These are phyloP conservation scores for Telfairia occidentalis DNA, from an alignment of 331 rosid species.

Conservation along the genomic window DNA sequence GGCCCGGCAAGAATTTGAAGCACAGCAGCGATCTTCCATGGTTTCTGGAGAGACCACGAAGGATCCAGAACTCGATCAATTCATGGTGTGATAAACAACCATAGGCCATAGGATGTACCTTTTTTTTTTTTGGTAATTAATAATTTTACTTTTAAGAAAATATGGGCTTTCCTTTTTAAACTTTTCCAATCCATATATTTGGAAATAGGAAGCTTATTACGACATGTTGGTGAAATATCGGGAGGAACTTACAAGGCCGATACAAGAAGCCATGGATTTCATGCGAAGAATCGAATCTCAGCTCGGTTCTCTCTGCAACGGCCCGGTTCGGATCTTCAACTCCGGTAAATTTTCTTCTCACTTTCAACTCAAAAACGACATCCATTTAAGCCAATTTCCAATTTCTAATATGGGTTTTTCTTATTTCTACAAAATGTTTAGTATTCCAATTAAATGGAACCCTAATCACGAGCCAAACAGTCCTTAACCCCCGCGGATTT, in stretches of 20 bases:
- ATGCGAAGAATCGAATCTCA: conserved; percentile 74
- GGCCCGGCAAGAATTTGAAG: conserved; percentile 65
- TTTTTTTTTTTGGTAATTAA: background rate
- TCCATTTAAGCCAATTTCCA: background rate
- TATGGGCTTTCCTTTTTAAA: background rate
- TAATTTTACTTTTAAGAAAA: background rate
- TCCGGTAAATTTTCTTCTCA: conserved; percentile 31
- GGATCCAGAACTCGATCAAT: conserved; percentile 96
- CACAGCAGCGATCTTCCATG: conserved; percentile 59
- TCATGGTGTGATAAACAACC: conserved; percentile 54
- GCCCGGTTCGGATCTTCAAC: conserved; percentile 52
- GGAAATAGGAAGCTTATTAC: conserved; percentile 74
- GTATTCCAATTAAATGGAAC: conserved; percentile 13
- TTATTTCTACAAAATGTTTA: background rate
- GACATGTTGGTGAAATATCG: conserved; percentile 91
- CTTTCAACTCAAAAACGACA: background rate
- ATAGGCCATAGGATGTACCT: background rate
- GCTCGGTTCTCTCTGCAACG: conserved; percentile 59
- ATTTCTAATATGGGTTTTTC: background rate
- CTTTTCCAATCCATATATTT: background rate
- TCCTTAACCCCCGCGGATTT: background rate
- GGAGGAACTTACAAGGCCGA: conserved; percentile 81
- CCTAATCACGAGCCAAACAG: conserved; percentile 35
- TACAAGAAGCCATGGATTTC: conserved; percentile 97
- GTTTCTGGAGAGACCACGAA: conserved; percentile 43